A percentile compares a stretch with the other conserved stretches of the same genome.
Conservation (phyloP, 768 basidiomycete genomes). For the Rubroboletus satanas region DNA sequence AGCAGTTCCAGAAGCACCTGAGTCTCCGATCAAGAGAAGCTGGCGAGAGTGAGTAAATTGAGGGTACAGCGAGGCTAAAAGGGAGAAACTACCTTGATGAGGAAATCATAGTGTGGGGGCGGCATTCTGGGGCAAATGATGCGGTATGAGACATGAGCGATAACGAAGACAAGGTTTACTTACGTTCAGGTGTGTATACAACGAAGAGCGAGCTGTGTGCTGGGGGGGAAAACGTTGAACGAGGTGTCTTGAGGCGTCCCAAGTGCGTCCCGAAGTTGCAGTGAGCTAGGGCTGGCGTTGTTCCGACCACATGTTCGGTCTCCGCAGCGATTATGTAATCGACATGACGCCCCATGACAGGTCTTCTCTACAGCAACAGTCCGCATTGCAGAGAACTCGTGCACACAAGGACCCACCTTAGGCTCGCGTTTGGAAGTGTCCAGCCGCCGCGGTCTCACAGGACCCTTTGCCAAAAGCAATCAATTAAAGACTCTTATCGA, state of each 20-base stretch:
- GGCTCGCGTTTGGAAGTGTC: not conserved
- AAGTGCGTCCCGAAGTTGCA: not conserved
- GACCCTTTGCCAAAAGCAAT: not conserved
- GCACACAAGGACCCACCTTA: not conserved
- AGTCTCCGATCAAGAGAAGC: conserved; percentile 95
- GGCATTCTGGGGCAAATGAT: conserved; percentile 52
- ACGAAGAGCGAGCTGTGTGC: not conserved
- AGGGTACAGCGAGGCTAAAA: conserved; percentile 4
- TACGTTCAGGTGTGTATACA: not conserved
- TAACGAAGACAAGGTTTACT: not conserved
- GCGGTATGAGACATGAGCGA: not conserved
- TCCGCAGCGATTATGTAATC: conserved; percentile 23
- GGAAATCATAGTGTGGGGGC: conserved; percentile 94
- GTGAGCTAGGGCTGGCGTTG: not conserved
- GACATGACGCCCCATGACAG: not conserved
- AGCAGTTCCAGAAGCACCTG: conserved; percentile 47
- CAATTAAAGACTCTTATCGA: not conserved
- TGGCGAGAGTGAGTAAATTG: conserved; percentile 29
- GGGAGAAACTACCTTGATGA: conserved; percentile 69
- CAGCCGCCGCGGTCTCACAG: not conserved
- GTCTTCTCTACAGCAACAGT: conserved; percentile 1
- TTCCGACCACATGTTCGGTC: conserved; percentile 2
- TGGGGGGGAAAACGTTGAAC: not conserved
- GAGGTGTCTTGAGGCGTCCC: not conserved
- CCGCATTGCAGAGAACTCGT: no score